These are phyloP conservation scores for Cladosporium sp. DNA, from an alignment of 2,329 filamentous ascomycete species.

Conservation along the genomic window DNA sequence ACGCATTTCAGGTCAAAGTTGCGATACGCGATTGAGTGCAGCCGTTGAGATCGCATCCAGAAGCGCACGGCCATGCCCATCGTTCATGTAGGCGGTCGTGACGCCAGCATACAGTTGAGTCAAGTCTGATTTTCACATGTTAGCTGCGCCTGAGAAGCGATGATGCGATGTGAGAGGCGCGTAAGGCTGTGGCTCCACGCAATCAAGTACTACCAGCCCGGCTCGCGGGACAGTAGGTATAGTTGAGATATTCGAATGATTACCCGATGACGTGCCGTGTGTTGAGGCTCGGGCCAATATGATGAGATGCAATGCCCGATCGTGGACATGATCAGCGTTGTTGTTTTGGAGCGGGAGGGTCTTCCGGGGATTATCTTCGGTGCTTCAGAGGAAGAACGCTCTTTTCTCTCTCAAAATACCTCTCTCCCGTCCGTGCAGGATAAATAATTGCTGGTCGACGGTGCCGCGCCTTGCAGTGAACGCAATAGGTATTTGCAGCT, in stretches of 20 bases:
- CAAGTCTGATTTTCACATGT: not conserved
- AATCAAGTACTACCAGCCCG: not conserved
- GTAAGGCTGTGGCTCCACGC: not conserved
- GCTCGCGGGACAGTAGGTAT: not conserved
- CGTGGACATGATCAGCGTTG: not conserved
- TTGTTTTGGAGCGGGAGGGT: not conserved
- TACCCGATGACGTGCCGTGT: not conserved
- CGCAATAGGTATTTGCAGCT: not conserved
- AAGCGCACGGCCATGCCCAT: not conserved
- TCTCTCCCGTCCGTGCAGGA: not conserved
- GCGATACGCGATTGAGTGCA: not conserved
- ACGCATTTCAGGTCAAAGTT: not conserved
- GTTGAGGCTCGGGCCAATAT: not conserved
- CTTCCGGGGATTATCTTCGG: not conserved
- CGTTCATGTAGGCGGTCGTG: not conserved
- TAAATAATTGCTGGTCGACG: not conserved
- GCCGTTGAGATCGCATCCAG: not conserved
- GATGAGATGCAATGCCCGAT: not conserved
- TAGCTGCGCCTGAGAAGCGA: not conserved
- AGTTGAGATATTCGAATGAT: not conserved
- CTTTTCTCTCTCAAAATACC: not conserved
- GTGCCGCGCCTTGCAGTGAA: not conserved
- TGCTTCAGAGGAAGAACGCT: not conserved
- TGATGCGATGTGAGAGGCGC: not conserved
- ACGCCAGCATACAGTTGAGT: not conserved